Evolutionary conservation across 176 grass and related monocot species (phyloP).

Genomic region (Thinopyrum elongatum): DNA sequence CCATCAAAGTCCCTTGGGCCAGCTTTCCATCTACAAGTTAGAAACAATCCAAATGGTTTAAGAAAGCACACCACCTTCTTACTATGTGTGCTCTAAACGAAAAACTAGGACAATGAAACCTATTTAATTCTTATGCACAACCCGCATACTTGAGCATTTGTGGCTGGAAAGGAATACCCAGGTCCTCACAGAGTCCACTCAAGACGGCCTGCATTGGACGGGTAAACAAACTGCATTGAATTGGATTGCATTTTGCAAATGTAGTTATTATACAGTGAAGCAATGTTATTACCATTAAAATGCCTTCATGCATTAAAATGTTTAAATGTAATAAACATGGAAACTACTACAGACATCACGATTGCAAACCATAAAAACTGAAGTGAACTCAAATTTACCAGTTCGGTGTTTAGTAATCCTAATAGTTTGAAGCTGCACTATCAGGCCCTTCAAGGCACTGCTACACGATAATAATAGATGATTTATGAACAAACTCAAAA

Average conservation of each 20-base stretch:
- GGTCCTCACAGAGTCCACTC: slow-evolving; percentile 76
- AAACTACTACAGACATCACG: background rate
- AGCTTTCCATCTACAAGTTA: slow-evolving; percentile 77
- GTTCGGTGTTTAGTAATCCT: background rate
- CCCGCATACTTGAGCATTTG: slow-evolving; percentile 80
- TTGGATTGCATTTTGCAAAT: background rate
- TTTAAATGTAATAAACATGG: slow-evolving; percentile 5
- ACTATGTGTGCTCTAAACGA: background rate
- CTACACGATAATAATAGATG: background rate
- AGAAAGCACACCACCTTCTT: slow-evolving; percentile 10
- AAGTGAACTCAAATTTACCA: background rate
- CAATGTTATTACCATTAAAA: background rate
- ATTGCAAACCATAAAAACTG: background rate
- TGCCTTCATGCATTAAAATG: background rate
- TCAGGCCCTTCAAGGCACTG: slow-evolving; percentile 14
- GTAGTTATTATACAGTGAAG: slow-evolving; percentile 8
- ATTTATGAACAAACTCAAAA: background rate
- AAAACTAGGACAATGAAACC: background rate
- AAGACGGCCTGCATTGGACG: slow-evolving; percentile 57
- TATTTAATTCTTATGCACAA: background rate
- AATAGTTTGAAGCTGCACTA: slow-evolving; percentile 18
- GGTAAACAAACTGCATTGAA: slow-evolving; percentile 16
- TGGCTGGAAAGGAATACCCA: slow-evolving; percentile 82
- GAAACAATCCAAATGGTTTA: slow-evolving; percentile 19
- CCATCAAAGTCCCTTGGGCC: slow-evolving; percentile 84